These are phyloP conservation scores for Pythium rishiriense DNA, from an alignment of 352 stramenopile species.

Conservation along the genomic window DNA sequence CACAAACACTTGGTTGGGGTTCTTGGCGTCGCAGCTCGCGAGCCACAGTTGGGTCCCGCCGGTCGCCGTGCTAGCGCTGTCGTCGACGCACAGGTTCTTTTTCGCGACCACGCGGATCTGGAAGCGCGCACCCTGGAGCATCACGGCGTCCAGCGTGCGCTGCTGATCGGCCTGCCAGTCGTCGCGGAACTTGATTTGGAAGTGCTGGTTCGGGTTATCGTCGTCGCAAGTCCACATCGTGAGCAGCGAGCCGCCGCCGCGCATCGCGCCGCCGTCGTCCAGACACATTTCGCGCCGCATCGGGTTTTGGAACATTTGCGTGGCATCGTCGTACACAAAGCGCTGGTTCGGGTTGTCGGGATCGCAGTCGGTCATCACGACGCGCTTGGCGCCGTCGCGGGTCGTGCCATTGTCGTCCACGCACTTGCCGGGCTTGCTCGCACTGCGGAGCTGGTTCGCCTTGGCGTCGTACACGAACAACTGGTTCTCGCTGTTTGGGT, in stretches of 20 bases:
- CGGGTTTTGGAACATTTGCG: conserved; percentile 31
- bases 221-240: conserved; percentile 22
- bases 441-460: conserved; percentile 32
- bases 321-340: conserved; percentile 33
- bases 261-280: conserved; percentile 31
- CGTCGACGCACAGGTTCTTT: conserved; percentile 26
- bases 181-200: neutral
- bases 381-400: neutral
- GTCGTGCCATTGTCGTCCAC: conserved; percentile 30
- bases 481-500: conserved; percentile 10
- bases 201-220: conserved; percentile 38
- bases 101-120: conserved; percentile 11
- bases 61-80: conserved; percentile 21
- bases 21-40: neutral
- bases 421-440: conserved; percentile 31
- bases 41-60: conserved; percentile 10
- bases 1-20: conserved; percentile 6
- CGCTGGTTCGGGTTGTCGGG: conserved; percentile 21
- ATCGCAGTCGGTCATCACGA: conserved; percentile 11
- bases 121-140: neutral
- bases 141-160: conserved; percentile 1
- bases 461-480: conserved; percentile 22
- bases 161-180: conserved; percentile 5
- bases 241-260: conserved; percentile 18
- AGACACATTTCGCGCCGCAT: conserved; percentile 35